Evolutionary conservation across 2,329 filamentous ascomycete genomes (phyloP).

Genomic region (Fusarium miscanthi): DNA sequence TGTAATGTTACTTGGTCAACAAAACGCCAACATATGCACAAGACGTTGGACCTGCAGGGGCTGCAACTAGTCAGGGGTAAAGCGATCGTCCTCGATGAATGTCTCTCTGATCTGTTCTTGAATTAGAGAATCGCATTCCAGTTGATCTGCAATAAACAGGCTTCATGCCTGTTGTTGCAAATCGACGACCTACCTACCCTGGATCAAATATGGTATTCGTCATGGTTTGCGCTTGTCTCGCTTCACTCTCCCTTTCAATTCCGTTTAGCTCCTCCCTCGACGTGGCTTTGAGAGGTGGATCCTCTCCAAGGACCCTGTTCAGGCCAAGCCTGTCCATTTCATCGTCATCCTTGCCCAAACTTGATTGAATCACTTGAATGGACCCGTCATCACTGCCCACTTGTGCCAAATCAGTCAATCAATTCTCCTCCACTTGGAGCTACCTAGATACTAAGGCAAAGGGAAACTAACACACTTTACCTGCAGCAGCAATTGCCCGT

Average conservation of each 20-base stretch:
- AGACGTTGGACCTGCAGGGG: constrained; percentile 6
- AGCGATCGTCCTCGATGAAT: background rate
- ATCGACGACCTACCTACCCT: constrained; percentile 29
- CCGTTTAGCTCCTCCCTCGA: constrained; percentile 20
- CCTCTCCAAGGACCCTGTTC: background rate
- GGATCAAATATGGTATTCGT: background rate
- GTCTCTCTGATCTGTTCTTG: background rate
- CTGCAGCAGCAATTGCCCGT: constrained; percentile 26
- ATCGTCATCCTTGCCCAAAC: constrained; percentile 14
- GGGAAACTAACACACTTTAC: constrained; percentile 40
- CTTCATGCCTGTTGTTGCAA: constrained; percentile 10
- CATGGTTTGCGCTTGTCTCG: constrained; percentile 24
- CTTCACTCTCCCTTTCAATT: constrained; percentile 28
- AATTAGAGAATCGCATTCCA: constrained; percentile 16
- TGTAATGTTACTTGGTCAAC: constrained; percentile 22
- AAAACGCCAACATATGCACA: background rate
- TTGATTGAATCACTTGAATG: constrained; percentile 23
- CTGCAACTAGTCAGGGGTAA: constrained; percentile 20
- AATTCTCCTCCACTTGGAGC: constrained; percentile 24
- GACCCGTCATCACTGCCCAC: constrained; percentile 31
- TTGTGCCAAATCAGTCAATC: constrained; percentile 8
- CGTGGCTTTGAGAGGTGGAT: constrained; percentile 28
- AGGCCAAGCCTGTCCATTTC: background rate
- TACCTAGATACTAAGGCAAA: background rate
- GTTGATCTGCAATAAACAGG: background rate